Evolutionary conservation across 306 rosid genomes (phyloP).

Genomic region (Sphenostylis stenocarpa): DNA sequence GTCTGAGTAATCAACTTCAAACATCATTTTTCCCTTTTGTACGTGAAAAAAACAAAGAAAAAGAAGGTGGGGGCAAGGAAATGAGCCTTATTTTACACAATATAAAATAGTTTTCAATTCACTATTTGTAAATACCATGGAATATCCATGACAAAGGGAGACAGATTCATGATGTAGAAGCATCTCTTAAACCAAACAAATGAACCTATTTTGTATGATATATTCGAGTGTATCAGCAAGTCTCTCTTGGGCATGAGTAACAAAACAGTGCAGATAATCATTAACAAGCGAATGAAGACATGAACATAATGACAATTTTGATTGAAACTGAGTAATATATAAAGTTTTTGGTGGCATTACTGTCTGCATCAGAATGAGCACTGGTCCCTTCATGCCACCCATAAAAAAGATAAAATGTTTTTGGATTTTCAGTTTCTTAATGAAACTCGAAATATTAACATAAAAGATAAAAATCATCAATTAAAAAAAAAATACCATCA

Average conservation of each 20-base stretch:
- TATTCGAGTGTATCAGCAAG: background rate
- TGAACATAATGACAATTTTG: constrained; percentile 24
- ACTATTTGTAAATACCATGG: background rate
- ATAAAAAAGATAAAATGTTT: no score
- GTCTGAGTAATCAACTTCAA: background rate
- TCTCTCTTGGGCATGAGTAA: constrained; percentile 29
- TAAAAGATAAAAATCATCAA: no score
- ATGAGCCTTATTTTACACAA: background rate
- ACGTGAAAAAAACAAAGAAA: background rate
- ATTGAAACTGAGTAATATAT: constrained; percentile 4
- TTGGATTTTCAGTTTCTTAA: background rate
- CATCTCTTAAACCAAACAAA: no score
- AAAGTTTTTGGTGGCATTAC: constrained; percentile 4
- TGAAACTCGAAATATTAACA: no score
- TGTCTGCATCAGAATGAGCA: constrained; percentile 11
- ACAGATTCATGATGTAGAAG: no score
- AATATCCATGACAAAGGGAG: background rate
- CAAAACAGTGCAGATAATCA: constrained; percentile 15
- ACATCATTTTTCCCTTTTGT: background rate
- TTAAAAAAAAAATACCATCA: no score
- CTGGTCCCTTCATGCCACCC: background rate
- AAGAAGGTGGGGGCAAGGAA: background rate
- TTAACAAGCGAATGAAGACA: constrained; percentile 15
- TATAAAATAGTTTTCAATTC: background rate
- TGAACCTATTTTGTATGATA: no score